Base-by-base conservation (phyloP, 2,329 filamentous ascomycete species). In the Keithomyces neogunnii region DNA sequence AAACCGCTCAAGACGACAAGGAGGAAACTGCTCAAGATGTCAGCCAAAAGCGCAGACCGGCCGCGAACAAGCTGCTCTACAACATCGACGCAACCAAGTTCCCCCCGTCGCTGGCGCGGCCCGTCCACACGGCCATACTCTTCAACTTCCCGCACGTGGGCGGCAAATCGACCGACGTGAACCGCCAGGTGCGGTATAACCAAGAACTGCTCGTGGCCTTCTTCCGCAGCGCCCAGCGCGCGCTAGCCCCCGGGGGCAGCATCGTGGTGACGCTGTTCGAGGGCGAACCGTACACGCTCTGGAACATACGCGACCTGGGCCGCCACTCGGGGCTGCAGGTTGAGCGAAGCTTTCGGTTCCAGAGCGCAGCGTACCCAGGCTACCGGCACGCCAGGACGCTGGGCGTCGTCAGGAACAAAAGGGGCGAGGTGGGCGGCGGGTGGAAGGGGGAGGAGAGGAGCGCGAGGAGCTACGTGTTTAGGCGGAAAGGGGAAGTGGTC, bases 61-160 rank as follows among this genome's bases (percentile, higher is more conserved):
- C 19, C 19, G 19, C 19, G 19, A 47, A 47, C 32, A 65, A 45
- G 47, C 57, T 89, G 1, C 65, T 81, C 36, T 86, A 82, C 71
- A 69, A 69, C 50, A 72, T 90, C 56, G 86, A 91, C 67, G 88
- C 85, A 1, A 82, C 77, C 43, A 85, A 69, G 53, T 76, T 86
- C 63, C 73, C 73, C 31, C 65, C 73, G 33, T 60, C 63, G n/a
- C 76, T 75, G 60, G 57, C 61, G 55, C 65, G 63, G 40, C 66
- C 68, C 31, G 58, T 63, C 54, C 91, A 86, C 76, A 84, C 95
- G 66, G 79, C 82, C 51, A 85, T 97, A 55, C 76, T 92, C 58
- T 99, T 97, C 81, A 96, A 96, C 75, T 99, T 99, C 69, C 93
- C 93, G 36, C 93, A 99, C 72, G 87, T 95, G 3, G 93, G 93